phyloP scores from a whole-genome alignment of 23 red algal genomes.

The Cyanidioschyzon merolae region DNA sequence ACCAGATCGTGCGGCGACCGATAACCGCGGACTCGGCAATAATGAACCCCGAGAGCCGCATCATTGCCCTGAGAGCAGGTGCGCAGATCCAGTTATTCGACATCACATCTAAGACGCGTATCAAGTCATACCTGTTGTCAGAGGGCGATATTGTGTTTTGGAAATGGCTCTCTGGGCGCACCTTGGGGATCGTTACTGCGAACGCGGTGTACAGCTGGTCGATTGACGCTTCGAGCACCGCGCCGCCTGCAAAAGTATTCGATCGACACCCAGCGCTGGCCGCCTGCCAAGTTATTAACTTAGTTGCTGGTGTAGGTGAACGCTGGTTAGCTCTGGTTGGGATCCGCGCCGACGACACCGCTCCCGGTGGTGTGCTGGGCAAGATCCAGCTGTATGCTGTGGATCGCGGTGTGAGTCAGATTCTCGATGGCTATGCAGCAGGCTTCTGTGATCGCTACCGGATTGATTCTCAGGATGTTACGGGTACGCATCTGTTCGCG shows the following conservation, averaged over 20 bases:
- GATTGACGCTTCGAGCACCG: conserved; percentile 39
- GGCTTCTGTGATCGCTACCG: conserved; percentile 44
- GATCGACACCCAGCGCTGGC: conserved; percentile 66
- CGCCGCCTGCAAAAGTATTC: conserved; percentile 76
- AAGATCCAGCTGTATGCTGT: conserved; percentile 83
- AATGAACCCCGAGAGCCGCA: conserved; percentile 67
- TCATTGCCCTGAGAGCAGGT: conserved; percentile 78
- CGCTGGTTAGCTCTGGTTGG: conserved; percentile 92
- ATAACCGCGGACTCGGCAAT: conserved; percentile 92
- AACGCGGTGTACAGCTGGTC: conserved; percentile 79
- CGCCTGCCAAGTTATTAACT: conserved; percentile 84
- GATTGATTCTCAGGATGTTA: conserved; percentile 17
- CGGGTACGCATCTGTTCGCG: conserved; percentile 45
- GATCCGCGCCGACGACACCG: conserved; percentile 30
- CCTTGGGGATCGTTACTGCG: conserved; percentile 75
- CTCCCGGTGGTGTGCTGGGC: conserved; percentile 49
- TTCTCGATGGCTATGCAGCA: conserved; percentile 91
- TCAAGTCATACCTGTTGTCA: conserved; percentile 66
- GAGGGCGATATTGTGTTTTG: conserved; percentile 77
- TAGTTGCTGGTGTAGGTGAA: conserved; percentile 54
- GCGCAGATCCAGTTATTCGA: conserved; percentile 91
- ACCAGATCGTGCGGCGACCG: conserved; percentile 46
- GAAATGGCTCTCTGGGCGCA: conserved; percentile 80
- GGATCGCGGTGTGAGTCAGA: conserved; percentile 72
- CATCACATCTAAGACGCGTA: conserved; percentile 58